Evolutionary conservation across 768 basidiomycete genomes (phyloP).

Genomic region (Podaxis pistillaris): DNA sequence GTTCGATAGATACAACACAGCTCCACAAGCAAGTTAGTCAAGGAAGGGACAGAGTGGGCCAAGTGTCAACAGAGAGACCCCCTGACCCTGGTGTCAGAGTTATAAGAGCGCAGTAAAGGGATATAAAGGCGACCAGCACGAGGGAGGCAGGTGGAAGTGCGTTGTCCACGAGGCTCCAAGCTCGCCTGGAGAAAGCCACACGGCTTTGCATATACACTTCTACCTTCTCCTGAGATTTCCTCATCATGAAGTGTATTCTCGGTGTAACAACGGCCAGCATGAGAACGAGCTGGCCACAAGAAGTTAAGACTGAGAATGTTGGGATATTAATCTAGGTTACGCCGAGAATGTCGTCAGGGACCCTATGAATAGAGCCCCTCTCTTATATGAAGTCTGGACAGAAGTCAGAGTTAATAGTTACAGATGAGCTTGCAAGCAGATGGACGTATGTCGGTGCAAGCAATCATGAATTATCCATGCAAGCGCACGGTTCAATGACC

Average conservation of each 20-base stretch:
- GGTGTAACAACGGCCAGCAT: conserved; percentile 1
- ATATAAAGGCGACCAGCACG: conserved; percentile 2
- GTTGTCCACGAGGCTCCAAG: conserved; percentile 7
- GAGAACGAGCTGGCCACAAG: neutral
- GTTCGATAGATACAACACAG: neutral
- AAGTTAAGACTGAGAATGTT: neutral
- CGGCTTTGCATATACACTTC: neutral
- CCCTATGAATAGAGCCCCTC: neutral
- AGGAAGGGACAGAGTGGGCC: neutral
- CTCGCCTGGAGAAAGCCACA: neutral
- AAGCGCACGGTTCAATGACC: neutral
- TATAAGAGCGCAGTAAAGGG: neutral
- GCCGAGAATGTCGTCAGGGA: neutral
- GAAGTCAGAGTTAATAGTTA: neutral
- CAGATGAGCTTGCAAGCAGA: neutral
- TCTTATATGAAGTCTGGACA: neutral
- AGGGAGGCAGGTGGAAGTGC: neutral
- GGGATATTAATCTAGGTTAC: neutral
- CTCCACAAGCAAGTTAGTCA: neutral
- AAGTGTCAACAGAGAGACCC: neutral
- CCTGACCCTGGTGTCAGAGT: neutral
- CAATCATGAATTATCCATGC: neutral
- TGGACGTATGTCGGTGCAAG: neutral
- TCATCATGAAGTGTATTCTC: neutral
- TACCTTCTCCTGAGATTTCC: neutral